Evolutionary conservation across 202 grass and related monocot genomes (phyloP).

Genomic region (Panicum virgatum): DNA sequence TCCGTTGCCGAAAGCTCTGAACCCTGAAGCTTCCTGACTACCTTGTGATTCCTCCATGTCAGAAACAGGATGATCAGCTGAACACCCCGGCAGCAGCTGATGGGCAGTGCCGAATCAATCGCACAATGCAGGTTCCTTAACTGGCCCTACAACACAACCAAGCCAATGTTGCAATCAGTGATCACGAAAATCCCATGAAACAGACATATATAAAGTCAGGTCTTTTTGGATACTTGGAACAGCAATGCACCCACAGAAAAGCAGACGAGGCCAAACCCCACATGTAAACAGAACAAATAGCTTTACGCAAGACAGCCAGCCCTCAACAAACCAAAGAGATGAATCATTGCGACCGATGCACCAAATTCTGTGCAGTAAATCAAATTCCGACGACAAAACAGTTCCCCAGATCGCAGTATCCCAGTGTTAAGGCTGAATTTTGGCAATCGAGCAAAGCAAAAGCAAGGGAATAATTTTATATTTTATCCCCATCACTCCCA

Average conservation of each 20-base stretch:
- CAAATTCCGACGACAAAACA: neutral
- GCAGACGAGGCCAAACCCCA: slow-evolving; percentile 9
- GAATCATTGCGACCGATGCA: neutral
- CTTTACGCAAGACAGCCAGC: slow-evolving; percentile 27
- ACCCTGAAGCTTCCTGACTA: slow-evolving; percentile 28
- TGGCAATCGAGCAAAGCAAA: neutral
- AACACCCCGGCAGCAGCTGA: neutral
- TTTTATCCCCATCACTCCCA: neutral
- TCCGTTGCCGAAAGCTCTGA: slow-evolving; percentile 28
- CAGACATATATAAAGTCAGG: slow-evolving; percentile 13
- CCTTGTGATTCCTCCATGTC: slow-evolving; percentile 33
- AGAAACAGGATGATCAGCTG: slow-evolving; percentile 21
- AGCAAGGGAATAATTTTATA: neutral
- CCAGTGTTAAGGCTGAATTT: neutral
- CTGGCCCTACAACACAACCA: slow-evolving; percentile 25
- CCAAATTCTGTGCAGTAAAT: neutral
- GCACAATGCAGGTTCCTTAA: slow-evolving; percentile 46
- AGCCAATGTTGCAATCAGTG: slow-evolving; percentile 23
- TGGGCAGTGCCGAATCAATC: neutral
- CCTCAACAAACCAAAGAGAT: slow-evolving; percentile 32
- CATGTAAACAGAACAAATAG: slow-evolving; percentile 41
- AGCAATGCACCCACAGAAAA: slow-evolving; percentile 31
- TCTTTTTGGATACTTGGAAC: slow-evolving; percentile 1
- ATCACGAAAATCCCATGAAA: slow-evolving; percentile 15
- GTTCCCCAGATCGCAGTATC: neutral